A percentile compares a stretch with the other conserved stretches of the same genome.
phyloP scores from a whole-genome alignment of 75 land plant genomes.

The Cryptomeria japonica region DNA sequence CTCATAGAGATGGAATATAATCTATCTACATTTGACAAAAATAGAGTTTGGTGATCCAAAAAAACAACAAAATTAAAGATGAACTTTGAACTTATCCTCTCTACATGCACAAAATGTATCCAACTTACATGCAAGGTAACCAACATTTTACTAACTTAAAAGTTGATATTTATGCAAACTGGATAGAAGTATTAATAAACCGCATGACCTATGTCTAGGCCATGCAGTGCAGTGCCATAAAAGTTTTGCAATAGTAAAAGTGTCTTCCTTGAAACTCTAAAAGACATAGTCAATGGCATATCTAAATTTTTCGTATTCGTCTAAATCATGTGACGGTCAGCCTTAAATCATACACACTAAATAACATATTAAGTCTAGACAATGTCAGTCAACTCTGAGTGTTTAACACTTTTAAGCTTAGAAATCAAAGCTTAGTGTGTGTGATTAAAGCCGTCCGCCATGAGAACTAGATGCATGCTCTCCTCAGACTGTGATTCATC shows the following conservation, averaged over 20 bases:
- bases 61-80: neutral
- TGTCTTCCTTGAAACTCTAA: conserved; percentile 36
- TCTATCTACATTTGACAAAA: neutral
- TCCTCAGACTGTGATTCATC: conserved; percentile 78
- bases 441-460: too few species aligned
- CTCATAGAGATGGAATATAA: neutral
- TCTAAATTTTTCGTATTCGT: conserved; percentile 52
- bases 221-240: conserved; percentile 51
- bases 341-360: too few species aligned
- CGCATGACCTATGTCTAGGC: conserved; percentile 70
- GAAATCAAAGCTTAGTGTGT: too few species aligned
- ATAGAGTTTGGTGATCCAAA: neutral
- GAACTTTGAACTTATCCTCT: neutral
- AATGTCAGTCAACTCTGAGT: too few species aligned
- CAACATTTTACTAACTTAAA: neutral
- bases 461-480: conserved; percentile 79
- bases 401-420: too few species aligned
- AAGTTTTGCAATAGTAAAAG: conserved; percentile 50
- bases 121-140: neutral
- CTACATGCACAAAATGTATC: neutral
- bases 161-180: neutral
- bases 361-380: too few species aligned
- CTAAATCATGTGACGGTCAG: conserved; percentile 85
- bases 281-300: conserved; percentile 48
- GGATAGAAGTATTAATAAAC: conserved; percentile 9